Evolutionary conservation across 306 rosid genomes (phyloP).

Genomic region (Benincasa hispida): DNA sequence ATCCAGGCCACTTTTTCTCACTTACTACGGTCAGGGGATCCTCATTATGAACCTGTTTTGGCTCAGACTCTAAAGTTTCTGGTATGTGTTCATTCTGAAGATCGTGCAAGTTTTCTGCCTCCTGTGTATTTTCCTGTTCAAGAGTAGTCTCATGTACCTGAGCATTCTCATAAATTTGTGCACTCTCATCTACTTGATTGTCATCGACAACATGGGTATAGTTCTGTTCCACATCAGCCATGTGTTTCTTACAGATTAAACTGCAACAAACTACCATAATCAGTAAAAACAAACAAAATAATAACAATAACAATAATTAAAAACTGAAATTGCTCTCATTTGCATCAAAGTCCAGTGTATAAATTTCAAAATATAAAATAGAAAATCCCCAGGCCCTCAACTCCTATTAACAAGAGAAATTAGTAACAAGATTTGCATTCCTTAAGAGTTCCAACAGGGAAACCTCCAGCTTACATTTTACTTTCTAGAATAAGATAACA

Average conservation of each 20-base stretch:
- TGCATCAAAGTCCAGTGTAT: neutral
- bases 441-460: neutral
- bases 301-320: too few relatives aligned
- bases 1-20: slow-evolving; percentile 98
- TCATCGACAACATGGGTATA: slow-evolving; percentile 21
- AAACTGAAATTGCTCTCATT: too few relatives aligned
- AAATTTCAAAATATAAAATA: neutral
- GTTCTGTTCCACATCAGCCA: slow-evolving; percentile 61
- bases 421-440: neutral
- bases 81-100: slow-evolving; percentile 20
- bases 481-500: neutral
- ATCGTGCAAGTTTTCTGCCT: slow-evolving; percentile 5
- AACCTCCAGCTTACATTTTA: neutral
- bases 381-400: neutral
- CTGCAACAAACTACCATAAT: neutral
- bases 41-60: slow-evolving; percentile 27
- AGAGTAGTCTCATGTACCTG: slow-evolving; percentile 5
- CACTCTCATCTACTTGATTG: slow-evolving; percentile 2
- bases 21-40: slow-evolving; percentile 36
- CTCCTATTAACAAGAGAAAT: neutral
- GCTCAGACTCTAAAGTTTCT: slow-evolving; percentile 21
- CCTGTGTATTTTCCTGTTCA: slow-evolving; percentile 1
- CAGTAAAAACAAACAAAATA: neutral
- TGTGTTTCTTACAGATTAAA: slow-evolving; percentile 9
- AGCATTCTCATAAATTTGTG: slow-evolving; percentile 3